Evolutionary conservation across 805 yeast genomes (phyloP).

Genomic region (Ogataea sp.): DNA sequence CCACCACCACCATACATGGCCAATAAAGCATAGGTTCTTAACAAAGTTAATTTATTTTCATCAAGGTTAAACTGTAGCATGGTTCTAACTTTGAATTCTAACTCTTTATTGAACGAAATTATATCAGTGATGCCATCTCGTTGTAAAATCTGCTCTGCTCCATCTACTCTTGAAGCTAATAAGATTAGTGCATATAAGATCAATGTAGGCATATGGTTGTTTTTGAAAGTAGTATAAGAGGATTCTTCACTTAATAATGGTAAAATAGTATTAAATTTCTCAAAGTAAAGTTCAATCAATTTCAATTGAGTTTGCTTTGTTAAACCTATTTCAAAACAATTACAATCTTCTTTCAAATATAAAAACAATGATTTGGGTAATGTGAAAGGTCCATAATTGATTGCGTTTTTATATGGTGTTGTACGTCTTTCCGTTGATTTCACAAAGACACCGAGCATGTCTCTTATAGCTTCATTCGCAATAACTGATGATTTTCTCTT

Average conservation of each 20-base stretch:
- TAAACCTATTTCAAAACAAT: constrained; percentile 10
- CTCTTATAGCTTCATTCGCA: constrained; percentile 9
- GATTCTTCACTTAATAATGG: constrained; percentile 33
- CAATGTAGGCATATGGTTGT: constrained; percentile 30
- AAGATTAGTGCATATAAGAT: constrained; percentile 35
- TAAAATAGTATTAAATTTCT: constrained; percentile 29
- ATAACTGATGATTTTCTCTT: constrained; percentile 3
- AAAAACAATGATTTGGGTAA: constrained; percentile 7
- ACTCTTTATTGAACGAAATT: constrained; percentile 19
- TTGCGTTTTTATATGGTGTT: constrained; percentile 4
- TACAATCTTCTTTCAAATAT: constrained; percentile 7
- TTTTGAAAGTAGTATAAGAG: constrained; percentile 27
- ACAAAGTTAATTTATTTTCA: constrained; percentile 28
- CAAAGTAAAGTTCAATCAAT: constrained; percentile 30
- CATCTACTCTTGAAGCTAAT: constrained; percentile 31
- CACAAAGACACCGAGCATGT: constrained; percentile 14
- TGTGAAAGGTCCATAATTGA: constrained; percentile 11
- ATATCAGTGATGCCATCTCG: constrained; percentile 11
- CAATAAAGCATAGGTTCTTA: constrained; percentile 27
- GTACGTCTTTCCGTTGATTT: constrained; percentile 6
- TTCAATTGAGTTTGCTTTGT: constrained; percentile 6
- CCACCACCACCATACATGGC: constrained; percentile 32
- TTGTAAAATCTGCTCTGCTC: constrained; percentile 21
- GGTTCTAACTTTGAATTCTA: constrained; percentile 25
- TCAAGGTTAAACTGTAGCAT: constrained; percentile 29